Conservation (phyloP, 805 yeast species). For the Zygotorulaspora chibaensis region DNA sequence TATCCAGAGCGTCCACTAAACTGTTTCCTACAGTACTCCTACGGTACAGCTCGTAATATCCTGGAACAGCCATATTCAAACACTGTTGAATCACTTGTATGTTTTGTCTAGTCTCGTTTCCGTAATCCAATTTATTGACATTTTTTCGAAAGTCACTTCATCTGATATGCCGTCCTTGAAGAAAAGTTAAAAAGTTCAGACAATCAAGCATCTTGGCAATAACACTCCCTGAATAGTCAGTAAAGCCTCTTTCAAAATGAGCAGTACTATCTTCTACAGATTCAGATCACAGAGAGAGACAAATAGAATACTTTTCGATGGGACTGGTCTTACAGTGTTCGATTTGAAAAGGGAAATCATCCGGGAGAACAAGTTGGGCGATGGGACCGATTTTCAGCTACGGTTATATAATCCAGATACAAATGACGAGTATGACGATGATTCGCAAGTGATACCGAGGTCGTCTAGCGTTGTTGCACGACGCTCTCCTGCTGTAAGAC, state of each 20-base stretch:
- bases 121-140: no score
- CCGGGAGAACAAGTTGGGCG: slow-evolving; percentile 70
- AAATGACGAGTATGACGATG: slow-evolving; percentile 75
- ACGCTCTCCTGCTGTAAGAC: slow-evolving; percentile 62
- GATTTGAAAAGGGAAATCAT: slow-evolving; percentile 91
- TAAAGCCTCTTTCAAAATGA: slow-evolving; percentile 44
- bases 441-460: slow-evolving; percentile 85
- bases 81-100: background rate
- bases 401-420: slow-evolving; percentile 68
- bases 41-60: slow-evolving; percentile 70
- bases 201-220: background rate
- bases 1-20: slow-evolving; percentile 67
- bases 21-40: slow-evolving; percentile 70
- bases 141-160: background rate
- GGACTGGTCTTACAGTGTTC: slow-evolving; percentile 93
- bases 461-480: slow-evolving; percentile 79
- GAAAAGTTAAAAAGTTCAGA: slow-evolving; percentile 4
- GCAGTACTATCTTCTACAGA: slow-evolving; percentile 81
- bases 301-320: slow-evolving; percentile 82
- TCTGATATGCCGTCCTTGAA: background rate
- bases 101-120: background rate
- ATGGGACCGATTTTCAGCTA: slow-evolving; percentile 80
- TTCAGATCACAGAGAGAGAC: slow-evolving; percentile 80
- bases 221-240: background rate
- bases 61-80: slow-evolving; percentile 58